phyloP scores from a whole-genome alignment of 805 yeast genomes.

The Candida gorgasii region DNA sequence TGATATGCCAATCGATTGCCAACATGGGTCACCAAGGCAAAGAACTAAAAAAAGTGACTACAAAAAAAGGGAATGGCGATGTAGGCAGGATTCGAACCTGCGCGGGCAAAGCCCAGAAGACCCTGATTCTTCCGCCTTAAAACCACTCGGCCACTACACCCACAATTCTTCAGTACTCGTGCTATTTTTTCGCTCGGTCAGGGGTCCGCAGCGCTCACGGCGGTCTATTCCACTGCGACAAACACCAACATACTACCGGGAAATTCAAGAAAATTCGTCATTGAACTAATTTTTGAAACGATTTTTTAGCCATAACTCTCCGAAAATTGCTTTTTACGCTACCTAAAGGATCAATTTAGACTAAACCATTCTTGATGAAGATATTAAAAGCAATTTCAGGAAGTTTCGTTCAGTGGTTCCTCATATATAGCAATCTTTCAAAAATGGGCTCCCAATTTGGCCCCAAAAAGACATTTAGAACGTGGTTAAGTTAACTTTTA shows the following conservation, averaged over 20 bases:
- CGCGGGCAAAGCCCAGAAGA: constrained; percentile 16
- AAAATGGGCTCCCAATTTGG: too few species aligned
- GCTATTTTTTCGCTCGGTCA: not conserved
- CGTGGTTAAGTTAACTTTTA: too few species aligned
- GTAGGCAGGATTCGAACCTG: constrained; percentile 16
- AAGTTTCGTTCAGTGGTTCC: too few species aligned
- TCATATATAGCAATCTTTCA: too few species aligned
- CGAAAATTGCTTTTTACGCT: not conserved
- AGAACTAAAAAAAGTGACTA: not conserved
- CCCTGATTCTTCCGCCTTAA: constrained; percentile 16
- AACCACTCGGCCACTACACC: constrained; percentile 17
- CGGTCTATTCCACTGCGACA: constrained; percentile 7
- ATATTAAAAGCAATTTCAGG: too few species aligned
- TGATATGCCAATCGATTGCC: too few species aligned
- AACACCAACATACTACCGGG: constrained; percentile 4
- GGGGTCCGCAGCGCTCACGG: not conserved
- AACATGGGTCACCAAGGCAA: too few species aligned
- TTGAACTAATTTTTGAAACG: too few species aligned
- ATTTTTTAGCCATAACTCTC: too few species aligned
- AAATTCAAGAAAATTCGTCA: not conserved
- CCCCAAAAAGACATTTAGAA: too few species aligned
- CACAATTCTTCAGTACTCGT: constrained; percentile 1
- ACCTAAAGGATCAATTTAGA: too few species aligned
- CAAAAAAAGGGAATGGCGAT: constrained; percentile 8
- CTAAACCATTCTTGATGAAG: too few species aligned